These are phyloP conservation scores for Hymenoscyphus salicellus DNA, from an alignment of 2,329 filamentous ascomycete genomes.

Conservation along the genomic window DNA sequence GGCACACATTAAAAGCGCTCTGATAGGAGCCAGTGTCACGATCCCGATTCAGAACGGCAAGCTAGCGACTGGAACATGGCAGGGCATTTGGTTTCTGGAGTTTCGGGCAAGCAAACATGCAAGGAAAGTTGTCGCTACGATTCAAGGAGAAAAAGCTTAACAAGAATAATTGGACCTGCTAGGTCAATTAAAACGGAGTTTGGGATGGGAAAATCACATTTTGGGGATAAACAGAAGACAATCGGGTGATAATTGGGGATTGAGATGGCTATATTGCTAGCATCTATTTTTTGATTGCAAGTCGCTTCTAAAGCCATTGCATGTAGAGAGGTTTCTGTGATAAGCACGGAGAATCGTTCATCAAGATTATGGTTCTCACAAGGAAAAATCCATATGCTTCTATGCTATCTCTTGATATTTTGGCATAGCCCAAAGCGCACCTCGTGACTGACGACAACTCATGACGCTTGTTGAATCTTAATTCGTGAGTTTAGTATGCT, in stretches of 20 bases:
- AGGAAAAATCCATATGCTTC: neutral
- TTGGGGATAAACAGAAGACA: neutral
- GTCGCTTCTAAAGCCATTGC: neutral
- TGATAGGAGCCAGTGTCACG: slow-evolving; percentile 84
- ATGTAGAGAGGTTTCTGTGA: no score
- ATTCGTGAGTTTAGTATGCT: neutral
- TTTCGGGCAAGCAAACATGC: slow-evolving; percentile 75
- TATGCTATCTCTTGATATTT: neutral
- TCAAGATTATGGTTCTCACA: neutral
- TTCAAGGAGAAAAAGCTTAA: slow-evolving; percentile 66
- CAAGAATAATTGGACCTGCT: neutral
- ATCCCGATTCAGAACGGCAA: slow-evolving; percentile 87
- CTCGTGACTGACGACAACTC: neutral
- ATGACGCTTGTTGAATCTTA: neutral
- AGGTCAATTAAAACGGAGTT: neutral
- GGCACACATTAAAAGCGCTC: slow-evolving; percentile 88
- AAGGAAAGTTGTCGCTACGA: slow-evolving; percentile 84
- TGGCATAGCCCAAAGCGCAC: neutral
- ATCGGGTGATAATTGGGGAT: no score
- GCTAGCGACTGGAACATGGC: slow-evolving; percentile 70
- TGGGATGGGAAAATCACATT: neutral
- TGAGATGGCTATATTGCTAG: neutral
- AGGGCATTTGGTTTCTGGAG: slow-evolving; percentile 92
- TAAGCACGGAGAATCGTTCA: neutral
- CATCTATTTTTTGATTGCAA: neutral